Conservation (phyloP, 352 stramenopile species). For the Pythium phragmiticola region DNA sequence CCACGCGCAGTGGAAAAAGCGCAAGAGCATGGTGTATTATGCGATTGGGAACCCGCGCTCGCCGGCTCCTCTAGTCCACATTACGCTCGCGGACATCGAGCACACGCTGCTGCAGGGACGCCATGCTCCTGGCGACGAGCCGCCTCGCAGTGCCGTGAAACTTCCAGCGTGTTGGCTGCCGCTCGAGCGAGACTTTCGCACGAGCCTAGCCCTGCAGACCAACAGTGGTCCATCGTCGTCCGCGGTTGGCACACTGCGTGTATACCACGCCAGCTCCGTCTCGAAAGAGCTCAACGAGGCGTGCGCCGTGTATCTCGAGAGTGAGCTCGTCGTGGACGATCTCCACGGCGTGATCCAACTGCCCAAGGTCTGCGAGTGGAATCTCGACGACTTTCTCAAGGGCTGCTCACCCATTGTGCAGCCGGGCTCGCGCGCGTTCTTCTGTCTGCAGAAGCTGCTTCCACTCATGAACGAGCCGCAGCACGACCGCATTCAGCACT, state of each 20-base stretch:
- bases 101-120: conserved; percentile 64
- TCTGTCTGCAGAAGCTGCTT: conserved; percentile 65
- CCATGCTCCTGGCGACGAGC: conserved; percentile 25
- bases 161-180: conserved; percentile 26
- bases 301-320: conserved; percentile 42
- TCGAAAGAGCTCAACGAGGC: conserved; percentile 75
- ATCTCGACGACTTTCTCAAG: conserved; percentile 26
- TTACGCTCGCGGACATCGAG: conserved; percentile 86
- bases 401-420: background rate
- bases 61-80: conserved; percentile 23
- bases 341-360: conserved; percentile 45
- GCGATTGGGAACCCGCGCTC: conserved; percentile 27
- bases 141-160: conserved; percentile 2
- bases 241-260: conserved; percentile 38
- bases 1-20: conserved; percentile 74
- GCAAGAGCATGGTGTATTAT: conserved; percentile 57
- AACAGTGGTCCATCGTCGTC: conserved; percentile 36
- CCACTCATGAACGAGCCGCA: conserved; percentile 55
- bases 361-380: conserved; percentile 65
- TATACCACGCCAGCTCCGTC: conserved; percentile 64
- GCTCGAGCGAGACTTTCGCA: conserved; percentile 65
- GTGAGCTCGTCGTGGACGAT: conserved; percentile 43
- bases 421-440: conserved; percentile 46
- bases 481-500: conserved; percentile 50
- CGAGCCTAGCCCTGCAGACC: conserved; percentile 85